Percentiles rank a stretch among this genome's conserved stretches.
phyloP scores from a whole-genome alignment of 768 basidiomycete species.

The Naganishia friedmannii region DNA sequence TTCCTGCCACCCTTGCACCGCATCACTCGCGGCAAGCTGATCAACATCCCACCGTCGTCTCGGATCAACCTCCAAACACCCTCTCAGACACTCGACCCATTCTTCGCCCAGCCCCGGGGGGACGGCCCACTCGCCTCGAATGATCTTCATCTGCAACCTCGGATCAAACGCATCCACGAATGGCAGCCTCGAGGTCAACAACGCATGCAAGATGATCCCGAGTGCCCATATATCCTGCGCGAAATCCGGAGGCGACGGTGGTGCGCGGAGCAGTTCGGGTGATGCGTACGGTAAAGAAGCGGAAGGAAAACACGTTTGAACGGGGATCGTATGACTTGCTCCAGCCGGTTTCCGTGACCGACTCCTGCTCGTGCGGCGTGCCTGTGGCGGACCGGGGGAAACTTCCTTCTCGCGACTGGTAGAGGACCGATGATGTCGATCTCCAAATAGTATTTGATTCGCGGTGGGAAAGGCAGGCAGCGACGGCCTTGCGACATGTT shows the following conservation, averaged over 20 bases:
- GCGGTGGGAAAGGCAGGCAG: neutral
- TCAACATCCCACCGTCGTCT: conserved; percentile 72
- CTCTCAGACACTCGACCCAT: conserved; percentile 61
- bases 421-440: conserved; percentile 3
- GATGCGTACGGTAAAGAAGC: conserved; percentile 82
- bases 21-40: conserved; percentile 66
- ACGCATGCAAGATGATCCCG: conserved; percentile 80
- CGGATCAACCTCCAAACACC: conserved; percentile 71
- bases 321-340: neutral
- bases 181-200: conserved; percentile 80
- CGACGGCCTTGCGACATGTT: neutral
- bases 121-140: conserved; percentile 63
- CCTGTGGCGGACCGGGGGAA: neutral
- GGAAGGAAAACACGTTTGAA: conserved; percentile 9
- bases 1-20: conserved; percentile 46
- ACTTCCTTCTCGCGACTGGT: conserved; percentile 3
- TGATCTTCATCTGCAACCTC: conserved; percentile 82
- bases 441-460: conserved; percentile 4
- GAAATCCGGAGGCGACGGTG: conserved; percentile 55
- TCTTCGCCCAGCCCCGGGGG: conserved; percentile 52
- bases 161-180: conserved; percentile 89
- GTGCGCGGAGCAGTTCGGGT: conserved; percentile 74
- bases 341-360: neutral
- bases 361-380: conserved; percentile 6
- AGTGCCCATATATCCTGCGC: conserved; percentile 95